Evolutionary conservation across 192 early-diverging fungal species (phyloP).

Genomic region (Podila horticola): DNA sequence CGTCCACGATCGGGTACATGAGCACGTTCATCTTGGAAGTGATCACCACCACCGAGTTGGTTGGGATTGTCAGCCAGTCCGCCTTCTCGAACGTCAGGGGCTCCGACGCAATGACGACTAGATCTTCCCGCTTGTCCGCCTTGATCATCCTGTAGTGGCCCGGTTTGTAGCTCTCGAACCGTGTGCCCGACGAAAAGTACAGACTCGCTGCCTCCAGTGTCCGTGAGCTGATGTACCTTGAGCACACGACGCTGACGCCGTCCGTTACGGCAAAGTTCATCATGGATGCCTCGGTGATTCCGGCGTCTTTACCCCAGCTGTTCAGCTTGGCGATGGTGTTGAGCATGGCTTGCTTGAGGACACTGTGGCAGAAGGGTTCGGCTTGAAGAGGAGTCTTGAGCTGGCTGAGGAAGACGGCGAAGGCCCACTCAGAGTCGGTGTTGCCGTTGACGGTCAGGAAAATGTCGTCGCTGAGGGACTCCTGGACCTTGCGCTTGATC

Average conservation of each 20-base stretch:
- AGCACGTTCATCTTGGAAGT: constrained; percentile 81
- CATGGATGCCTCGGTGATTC: constrained; percentile 72
- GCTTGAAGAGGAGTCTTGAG: constrained; percentile 61
- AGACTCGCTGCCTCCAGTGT: constrained; percentile 78
- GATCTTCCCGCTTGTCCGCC: constrained; percentile 78
- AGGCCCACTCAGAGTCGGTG: constrained; percentile 85
- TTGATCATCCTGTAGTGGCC: constrained; percentile 80
- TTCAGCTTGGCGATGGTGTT: constrained; percentile 81
- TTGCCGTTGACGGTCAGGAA: constrained; percentile 79
- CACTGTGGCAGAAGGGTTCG: constrained; percentile 64
- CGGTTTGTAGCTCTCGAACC: constrained; percentile 71
- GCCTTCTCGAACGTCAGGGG: constrained; percentile 85
- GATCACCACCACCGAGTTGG: constrained; percentile 78
- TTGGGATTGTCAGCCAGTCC: constrained; percentile 84
- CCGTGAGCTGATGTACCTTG: constrained; percentile 75
- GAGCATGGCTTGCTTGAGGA: constrained; percentile 77
- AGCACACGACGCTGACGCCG: constrained; percentile 79
- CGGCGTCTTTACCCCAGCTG: constrained; percentile 71
- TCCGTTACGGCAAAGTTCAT: constrained; percentile 89
- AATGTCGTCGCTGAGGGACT: constrained; percentile 71
- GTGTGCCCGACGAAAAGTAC: constrained; percentile 83
- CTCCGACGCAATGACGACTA: constrained; percentile 83
- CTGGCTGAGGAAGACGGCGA: constrained; percentile 81
- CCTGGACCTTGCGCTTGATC: constrained; percentile 77
- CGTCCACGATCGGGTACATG: constrained; percentile 78